Conservation (phyloP, 345 rosid species). For the Eucalyptus erythrocorys region DNA sequence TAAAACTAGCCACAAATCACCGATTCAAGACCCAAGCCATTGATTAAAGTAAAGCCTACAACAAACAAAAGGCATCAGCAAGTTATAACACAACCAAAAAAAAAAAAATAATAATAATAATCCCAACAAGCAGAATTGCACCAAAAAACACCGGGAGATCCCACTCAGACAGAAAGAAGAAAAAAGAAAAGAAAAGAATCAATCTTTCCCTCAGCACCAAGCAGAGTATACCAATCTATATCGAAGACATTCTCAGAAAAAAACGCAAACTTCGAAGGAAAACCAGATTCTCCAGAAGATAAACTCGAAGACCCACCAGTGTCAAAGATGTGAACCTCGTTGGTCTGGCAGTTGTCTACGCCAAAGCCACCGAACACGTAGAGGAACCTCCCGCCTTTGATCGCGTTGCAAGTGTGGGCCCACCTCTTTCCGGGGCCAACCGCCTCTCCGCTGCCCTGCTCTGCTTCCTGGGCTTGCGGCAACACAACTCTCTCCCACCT, state of each 20-base stretch:
- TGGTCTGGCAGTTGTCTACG: slow-evolving; percentile 82
- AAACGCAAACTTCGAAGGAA: no score
- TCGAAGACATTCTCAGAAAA: no score
- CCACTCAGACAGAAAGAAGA: no score
- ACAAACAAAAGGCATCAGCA: background rate
- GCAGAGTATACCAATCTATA: no score
- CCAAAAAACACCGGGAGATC: background rate
- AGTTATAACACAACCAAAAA: background rate
- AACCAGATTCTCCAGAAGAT: no score
- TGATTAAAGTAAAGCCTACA: background rate
- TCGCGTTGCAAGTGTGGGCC: slow-evolving; percentile 94
- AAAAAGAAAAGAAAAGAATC: no score
- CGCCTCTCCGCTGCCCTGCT: background rate
- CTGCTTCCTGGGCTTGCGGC: no score
- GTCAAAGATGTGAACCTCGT: slow-evolving; percentile 34
- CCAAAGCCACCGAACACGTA: slow-evolving; percentile 93
- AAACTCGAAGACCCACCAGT: no score
- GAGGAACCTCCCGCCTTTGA: slow-evolving; percentile 74
- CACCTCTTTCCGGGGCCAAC: slow-evolving; percentile 87
- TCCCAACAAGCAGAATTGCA: background rate
- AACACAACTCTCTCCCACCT: no score
- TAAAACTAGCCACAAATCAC: background rate
- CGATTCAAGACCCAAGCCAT: background rate
- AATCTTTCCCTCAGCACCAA: no score
- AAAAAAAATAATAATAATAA: no score